A percentile compares a stretch with the other conserved stretches of the same genome.
phyloP scores from a whole-genome alignment of 495 filamentous ascomycete species.

The Bathelium albidoporum region DNA sequence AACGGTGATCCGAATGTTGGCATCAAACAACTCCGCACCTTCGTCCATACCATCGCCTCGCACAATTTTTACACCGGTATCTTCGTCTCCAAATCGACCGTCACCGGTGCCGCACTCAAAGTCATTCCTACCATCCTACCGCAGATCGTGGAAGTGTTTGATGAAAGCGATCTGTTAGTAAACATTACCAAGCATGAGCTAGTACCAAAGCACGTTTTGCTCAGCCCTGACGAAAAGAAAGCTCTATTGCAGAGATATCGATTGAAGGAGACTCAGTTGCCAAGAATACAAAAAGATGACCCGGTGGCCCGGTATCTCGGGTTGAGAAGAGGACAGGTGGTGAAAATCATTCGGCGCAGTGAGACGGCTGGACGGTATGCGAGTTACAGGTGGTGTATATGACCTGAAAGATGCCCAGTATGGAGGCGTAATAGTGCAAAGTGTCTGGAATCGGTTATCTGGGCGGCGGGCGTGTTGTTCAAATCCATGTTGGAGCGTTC shows the following conservation, averaged over 20 bases:
- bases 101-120: conserved; percentile 74
- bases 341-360: conserved; percentile 86
- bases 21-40: conserved; percentile 80
- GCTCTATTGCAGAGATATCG: conserved; percentile 77
- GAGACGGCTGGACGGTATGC: conserved; percentile 74
- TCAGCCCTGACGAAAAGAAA: conserved; percentile 81
- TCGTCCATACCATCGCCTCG: conserved; percentile 66
- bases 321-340: conserved; percentile 84
- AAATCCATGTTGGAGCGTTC: neutral
- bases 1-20: conserved; percentile 64
- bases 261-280: conserved; percentile 93
- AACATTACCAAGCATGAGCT: conserved; percentile 98
- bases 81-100: conserved; percentile 68
- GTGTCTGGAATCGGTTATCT: neutral
- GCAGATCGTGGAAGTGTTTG: conserved; percentile 80
- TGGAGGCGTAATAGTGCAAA: neutral
- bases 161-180: conserved; percentile 88
- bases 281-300: conserved; percentile 80
- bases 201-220: conserved; percentile 83
- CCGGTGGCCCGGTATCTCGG: conserved; percentile 89
- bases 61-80: conserved; percentile 82
- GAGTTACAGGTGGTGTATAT: conserved; percentile 58
- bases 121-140: conserved; percentile 61
- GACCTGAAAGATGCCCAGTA: conserved; percentile 12
- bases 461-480: neutral